Conservation (phyloP, 176 grass and related monocot species). For the Lolium multiflorum region DNA sequence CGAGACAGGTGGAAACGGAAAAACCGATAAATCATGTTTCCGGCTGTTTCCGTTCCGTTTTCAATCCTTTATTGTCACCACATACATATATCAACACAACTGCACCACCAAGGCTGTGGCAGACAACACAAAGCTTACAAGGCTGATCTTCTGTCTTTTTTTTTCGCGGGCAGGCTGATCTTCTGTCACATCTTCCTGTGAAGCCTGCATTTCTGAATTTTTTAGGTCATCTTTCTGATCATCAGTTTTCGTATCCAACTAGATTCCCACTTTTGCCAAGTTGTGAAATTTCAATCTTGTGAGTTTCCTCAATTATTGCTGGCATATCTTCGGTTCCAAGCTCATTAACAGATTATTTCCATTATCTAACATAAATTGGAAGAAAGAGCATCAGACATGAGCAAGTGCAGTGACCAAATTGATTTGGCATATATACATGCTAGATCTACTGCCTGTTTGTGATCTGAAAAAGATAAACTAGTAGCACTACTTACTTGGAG, state of each 20-base stretch:
- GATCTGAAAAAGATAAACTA: slow-evolving; percentile 11
- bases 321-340: slow-evolving; percentile 89
- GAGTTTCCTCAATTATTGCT: slow-evolving; percentile 89
- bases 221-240: slow-evolving; percentile 48
- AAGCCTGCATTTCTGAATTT: slow-evolving; percentile 48
- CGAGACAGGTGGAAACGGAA: no score
- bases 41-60: no score
- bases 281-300: slow-evolving; percentile 88
- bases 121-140: slow-evolving; percentile 83
- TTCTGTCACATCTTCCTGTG: slow-evolving; percentile 37
- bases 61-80: slow-evolving; percentile 74
- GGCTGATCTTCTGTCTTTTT: background rate
- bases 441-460: background rate
- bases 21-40: no score
- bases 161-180: no score
- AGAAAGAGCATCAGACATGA: background rate
- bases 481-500: slow-evolving; percentile 75
- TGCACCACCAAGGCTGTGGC: slow-evolving; percentile 91
- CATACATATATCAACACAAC: slow-evolving; percentile 87
- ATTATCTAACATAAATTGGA: slow-evolving; percentile 69
- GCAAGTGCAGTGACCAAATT: slow-evolving; percentile 8
- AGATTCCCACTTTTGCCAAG: slow-evolving; percentile 45
- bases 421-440: background rate
- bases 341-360: slow-evolving; percentile 97
- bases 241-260: slow-evolving; percentile 18